phyloP scores from a whole-genome alignment of 805 yeast species.

The Wickerhamomyces rabaulensis region DNA sequence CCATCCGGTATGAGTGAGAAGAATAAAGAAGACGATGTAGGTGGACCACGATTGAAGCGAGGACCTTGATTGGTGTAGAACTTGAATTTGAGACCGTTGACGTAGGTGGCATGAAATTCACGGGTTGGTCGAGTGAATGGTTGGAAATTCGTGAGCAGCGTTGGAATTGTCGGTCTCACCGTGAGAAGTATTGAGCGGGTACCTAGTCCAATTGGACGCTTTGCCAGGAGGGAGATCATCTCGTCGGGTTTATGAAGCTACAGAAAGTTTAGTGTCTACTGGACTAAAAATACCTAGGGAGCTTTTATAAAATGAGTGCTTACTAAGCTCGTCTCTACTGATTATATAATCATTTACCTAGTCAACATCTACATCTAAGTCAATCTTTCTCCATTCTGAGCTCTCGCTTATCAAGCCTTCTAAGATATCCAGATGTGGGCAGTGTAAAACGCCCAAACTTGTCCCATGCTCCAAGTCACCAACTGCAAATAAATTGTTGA shows the following conservation, averaged over 20 bases:
- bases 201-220: neutral
- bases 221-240: neutral
- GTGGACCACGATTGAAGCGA: slow-evolving; percentile 14
- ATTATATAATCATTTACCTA: too few relatives aligned
- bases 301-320: too few relatives aligned
- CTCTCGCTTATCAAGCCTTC: too few relatives aligned
- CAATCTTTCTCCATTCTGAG: too few relatives aligned
- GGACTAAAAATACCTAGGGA: neutral
- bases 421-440: too few relatives aligned
- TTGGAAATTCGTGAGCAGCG: neutral
- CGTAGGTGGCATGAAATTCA: neutral
- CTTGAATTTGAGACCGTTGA: neutral
- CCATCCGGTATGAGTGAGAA: slow-evolving; percentile 11
- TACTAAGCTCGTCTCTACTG: too few relatives aligned
- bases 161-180: neutral
- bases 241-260: neutral
- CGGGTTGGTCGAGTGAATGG: neutral
- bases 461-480: too few relatives aligned
- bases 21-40: slow-evolving; percentile 5
- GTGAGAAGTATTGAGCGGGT: neutral
- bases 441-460: too few relatives aligned
- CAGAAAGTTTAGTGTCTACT: too few relatives aligned
- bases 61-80: slow-evolving; percentile 5
- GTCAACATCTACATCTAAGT: too few relatives aligned
- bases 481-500: too few relatives aligned